phyloP scores from a whole-genome alignment of 1,139 yeast species.

The Kurtzmaniella natalensis region DNA sequence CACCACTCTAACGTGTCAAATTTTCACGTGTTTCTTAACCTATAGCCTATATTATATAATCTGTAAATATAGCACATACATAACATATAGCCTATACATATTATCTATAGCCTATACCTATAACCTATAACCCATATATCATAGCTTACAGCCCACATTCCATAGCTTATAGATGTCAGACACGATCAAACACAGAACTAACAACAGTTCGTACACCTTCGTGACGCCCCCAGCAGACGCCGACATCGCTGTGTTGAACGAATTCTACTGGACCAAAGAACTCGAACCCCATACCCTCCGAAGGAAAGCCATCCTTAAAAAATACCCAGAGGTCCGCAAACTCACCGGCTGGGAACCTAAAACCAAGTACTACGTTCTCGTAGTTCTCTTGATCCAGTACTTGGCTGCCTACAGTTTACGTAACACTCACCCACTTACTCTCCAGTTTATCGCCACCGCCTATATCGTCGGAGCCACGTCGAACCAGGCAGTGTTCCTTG shows the following conservation, averaged over 20 bases:
- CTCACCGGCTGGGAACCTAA: conserved; percentile 83
- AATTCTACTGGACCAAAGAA: conserved; percentile 81
- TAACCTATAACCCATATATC: no score
- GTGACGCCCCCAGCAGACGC: conserved; percentile 43
- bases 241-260: conserved; percentile 40
- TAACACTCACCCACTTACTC: conserved; percentile 48
- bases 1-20: no score
- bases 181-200: conserved; percentile 32
- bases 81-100: no score
- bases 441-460: conserved; percentile 58
- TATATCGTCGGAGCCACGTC: conserved; percentile 84
- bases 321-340: conserved; percentile 75
- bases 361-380: conserved; percentile 69
- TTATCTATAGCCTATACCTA: no score
- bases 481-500: conserved; percentile 77
- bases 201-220: conserved; percentile 32
- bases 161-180: no score
- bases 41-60: no score
- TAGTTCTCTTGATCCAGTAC: conserved; percentile 64
- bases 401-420: conserved; percentile 57
- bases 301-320: conserved; percentile 66
- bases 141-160: no score
- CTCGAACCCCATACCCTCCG: conserved; percentile 78
- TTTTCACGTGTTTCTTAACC: no score
- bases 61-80: no score